These are phyloP conservation scores for Didymella pomorum DNA, from an alignment of 2,329 filamentous ascomycete genomes.

Conservation along the genomic window DNA sequence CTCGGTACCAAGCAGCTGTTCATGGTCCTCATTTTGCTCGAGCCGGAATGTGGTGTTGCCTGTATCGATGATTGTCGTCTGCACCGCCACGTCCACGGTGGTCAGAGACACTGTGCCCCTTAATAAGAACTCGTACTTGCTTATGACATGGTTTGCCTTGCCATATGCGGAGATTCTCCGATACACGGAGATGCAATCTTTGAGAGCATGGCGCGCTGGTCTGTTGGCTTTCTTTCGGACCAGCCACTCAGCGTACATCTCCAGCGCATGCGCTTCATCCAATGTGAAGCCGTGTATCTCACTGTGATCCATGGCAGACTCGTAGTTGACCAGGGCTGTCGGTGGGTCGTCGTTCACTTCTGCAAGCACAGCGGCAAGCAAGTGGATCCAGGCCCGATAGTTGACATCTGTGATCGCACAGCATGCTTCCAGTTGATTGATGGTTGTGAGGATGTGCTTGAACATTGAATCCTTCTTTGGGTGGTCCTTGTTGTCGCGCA, in stretches of 20 bases:
- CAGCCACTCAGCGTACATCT: conserved; percentile 76
- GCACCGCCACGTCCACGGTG: conserved; percentile 69
- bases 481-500: conserved; percentile 50
- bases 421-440: conserved; percentile 70
- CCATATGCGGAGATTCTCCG: conserved; percentile 73
- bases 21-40: conserved; percentile 55
- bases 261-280: conserved; percentile 77
- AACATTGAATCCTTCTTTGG: conserved; percentile 59
- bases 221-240: conserved; percentile 70
- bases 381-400: conserved; percentile 72
- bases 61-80: conserved; percentile 69
- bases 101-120: conserved; percentile 68
- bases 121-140: conserved; percentile 72
- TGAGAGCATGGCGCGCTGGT: conserved; percentile 73
- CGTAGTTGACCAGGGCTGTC: conserved; percentile 69
- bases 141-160: conserved; percentile 71
- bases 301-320: conserved; percentile 75
- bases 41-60: conserved; percentile 53
- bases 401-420: conserved; percentile 72
- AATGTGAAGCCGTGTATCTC: conserved; percentile 71
- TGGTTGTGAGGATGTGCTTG: conserved; percentile 62
- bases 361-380: conserved; percentile 73
- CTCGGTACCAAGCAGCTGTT: conserved; percentile 48
- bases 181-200: conserved; percentile 73
- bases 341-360: conserved; percentile 66